Conservation (phyloP, 352 stramenopile genomes). For the Globisporangium uncinulatum region DNA sequence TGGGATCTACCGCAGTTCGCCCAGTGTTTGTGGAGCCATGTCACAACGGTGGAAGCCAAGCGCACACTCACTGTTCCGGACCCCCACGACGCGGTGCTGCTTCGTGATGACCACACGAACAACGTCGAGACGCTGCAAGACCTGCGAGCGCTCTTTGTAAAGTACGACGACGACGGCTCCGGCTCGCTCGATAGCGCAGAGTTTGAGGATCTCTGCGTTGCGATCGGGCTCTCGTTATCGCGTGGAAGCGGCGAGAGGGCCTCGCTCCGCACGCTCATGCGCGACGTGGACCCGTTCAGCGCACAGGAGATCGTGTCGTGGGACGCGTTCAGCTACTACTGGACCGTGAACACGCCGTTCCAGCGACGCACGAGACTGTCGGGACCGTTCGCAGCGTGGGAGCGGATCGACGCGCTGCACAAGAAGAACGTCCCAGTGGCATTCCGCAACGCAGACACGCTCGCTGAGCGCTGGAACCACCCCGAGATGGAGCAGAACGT, state of each 20-base stretch:
- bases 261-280: conserved; percentile 28
- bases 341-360: conserved; percentile 41
- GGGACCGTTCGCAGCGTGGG: conserved; percentile 25
- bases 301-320: conserved; percentile 27
- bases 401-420: conserved; percentile 34
- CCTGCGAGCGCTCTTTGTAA: conserved; percentile 40
- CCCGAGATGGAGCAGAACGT: conserved; percentile 39
- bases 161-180: conserved; percentile 56
- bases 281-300: conserved; percentile 33
- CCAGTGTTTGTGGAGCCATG: conserved; percentile 22
- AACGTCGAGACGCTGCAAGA: conserved; percentile 34
- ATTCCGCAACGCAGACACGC: conserved; percentile 33
- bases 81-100: not conserved
- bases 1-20: conserved; percentile 45
- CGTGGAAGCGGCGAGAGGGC: conserved; percentile 7
- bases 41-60: conserved; percentile 19
- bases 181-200: conserved; percentile 38
- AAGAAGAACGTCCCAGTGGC: conserved; percentile 11
- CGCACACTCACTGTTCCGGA: not conserved
- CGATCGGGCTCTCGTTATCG: conserved; percentile 31
- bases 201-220: conserved; percentile 60
- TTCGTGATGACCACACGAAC: conserved; percentile 10
- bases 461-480: conserved; percentile 44
- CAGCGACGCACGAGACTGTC: conserved; percentile 35
- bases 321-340: conserved; percentile 47